These are phyloP conservation scores for Saccharum spontaneum DNA, from an alignment of 176 grass and related monocot species.

Conservation along the genomic window DNA sequence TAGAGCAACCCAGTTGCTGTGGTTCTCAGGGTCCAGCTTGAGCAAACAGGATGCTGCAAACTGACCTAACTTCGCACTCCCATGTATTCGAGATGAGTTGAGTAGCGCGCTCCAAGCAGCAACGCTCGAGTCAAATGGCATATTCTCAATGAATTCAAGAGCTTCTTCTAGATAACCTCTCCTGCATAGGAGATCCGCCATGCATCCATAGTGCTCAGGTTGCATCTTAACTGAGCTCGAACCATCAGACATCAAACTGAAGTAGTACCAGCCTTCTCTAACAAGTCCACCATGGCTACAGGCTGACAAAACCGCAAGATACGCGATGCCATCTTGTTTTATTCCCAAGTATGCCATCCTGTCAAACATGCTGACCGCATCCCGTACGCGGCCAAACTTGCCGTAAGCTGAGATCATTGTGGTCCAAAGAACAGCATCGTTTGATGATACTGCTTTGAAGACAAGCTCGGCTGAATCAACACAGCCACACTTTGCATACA, in stretches of 20 bases:
- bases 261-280: constrained; percentile 53
- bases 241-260: constrained; percentile 40
- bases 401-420: constrained; percentile 64
- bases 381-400: constrained; percentile 36
- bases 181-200: constrained; percentile 65
- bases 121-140: constrained; percentile 42
- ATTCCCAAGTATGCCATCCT: constrained; percentile 51
- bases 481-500: constrained; percentile 70
- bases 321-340: constrained; percentile 44
- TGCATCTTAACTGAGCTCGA: constrained; percentile 17
- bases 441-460: neutral
- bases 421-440: constrained; percentile 56
- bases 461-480: constrained; percentile 46
- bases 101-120: constrained; percentile 59
- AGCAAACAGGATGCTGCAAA: constrained; percentile 41
- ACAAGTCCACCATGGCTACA: constrained; percentile 65
- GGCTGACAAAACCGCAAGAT: constrained; percentile 59
- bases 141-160: constrained; percentile 52
- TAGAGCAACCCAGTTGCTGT: constrained; percentile 64
- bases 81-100: constrained; percentile 47
- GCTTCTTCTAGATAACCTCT: constrained; percentile 49
- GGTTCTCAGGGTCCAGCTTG: constrained; percentile 52
- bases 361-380: constrained; percentile 50
- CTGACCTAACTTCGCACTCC: constrained; percentile 41
- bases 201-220: constrained; percentile 59